phyloP scores from a whole-genome alignment of 352 stramenopile genomes.

The Globisporangium cystogenes region DNA sequence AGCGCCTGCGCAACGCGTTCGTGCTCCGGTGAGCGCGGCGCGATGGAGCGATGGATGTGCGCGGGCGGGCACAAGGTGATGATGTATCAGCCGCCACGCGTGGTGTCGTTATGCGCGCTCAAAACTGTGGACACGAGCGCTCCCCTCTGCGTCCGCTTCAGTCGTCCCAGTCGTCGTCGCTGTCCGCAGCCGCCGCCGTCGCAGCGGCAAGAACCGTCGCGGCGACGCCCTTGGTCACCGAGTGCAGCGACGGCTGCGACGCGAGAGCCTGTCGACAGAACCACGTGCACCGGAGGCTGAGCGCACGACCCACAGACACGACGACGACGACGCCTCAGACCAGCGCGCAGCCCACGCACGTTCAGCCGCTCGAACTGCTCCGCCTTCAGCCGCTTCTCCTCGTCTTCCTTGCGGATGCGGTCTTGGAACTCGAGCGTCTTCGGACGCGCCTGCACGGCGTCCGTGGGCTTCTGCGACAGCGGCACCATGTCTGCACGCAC shows the following conservation, averaged over 20 bases:
- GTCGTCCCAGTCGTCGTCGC: conserved; percentile 83
- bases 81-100: background rate
- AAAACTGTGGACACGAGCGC: conserved; percentile 1
- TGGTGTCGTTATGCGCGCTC: background rate
- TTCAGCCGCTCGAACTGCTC: conserved; percentile 69
- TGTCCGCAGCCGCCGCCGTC: conserved; percentile 25
- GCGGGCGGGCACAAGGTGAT: background rate
- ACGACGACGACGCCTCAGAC: background rate
- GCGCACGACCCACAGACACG: background rate
- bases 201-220: conserved; percentile 1
- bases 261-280: conserved; percentile 35
- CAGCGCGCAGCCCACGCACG: conserved; percentile 21
- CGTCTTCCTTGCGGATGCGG: conserved; percentile 47
- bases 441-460: conserved; percentile 24
- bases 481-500: conserved; percentile 37
- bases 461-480: conserved; percentile 52
- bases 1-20: conserved; percentile 38
- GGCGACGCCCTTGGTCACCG: conserved; percentile 24
- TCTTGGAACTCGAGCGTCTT: conserved; percentile 74
- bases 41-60: conserved; percentile 1
- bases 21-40: conserved; percentile 19
- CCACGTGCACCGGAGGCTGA: background rate
- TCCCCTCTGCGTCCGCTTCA: conserved; percentile 23
- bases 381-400: conserved; percentile 52
- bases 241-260: conserved; percentile 66